Percentiles rank a stretch among this genome's conserved stretches.
Conservation (phyloP, 2,329 filamentous ascomycete species). For the Dothideomycetes sp. region DNA sequence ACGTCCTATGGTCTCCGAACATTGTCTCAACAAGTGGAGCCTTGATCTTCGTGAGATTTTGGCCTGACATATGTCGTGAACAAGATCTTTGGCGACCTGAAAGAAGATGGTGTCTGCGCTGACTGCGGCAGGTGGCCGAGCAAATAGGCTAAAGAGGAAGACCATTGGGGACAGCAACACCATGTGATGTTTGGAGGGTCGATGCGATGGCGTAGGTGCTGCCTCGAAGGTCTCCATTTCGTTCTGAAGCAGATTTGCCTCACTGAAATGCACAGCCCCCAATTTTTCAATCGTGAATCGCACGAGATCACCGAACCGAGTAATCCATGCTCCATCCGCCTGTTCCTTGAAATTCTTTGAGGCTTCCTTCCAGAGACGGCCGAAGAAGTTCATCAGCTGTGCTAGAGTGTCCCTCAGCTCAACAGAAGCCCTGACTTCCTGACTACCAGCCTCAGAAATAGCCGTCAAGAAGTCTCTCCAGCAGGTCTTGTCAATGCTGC, state of each 20-base stretch:
- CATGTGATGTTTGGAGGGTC: slow-evolving; percentile 39
- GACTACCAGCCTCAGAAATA: slow-evolving; percentile 57
- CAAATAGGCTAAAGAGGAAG: slow-evolving; percentile 54
- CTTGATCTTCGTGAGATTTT: slow-evolving; percentile 8
- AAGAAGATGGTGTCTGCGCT: slow-evolving; percentile 1
- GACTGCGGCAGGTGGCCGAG: slow-evolving; percentile 2
- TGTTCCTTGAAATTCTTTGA: slow-evolving; percentile 26
- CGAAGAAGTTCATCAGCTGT: slow-evolving; percentile 56
- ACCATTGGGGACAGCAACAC: slow-evolving; percentile 50
- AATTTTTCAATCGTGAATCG: slow-evolving; percentile 37
- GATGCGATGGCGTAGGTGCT: slow-evolving; percentile 55
- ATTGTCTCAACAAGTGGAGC: slow-evolving; percentile 11
- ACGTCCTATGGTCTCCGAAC: not conserved
- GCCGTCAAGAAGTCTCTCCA: slow-evolving; percentile 45
- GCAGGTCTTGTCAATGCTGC: slow-evolving; percentile 15
- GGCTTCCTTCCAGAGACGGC: slow-evolving; percentile 55
- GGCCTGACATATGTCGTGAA: slow-evolving; percentile 5
- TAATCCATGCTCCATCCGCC: slow-evolving; percentile 28
- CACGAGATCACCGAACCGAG: slow-evolving; percentile 40
- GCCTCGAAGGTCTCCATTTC: slow-evolving; percentile 52
- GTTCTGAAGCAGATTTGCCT: slow-evolving; percentile 38
- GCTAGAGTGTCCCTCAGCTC: slow-evolving; percentile 76
- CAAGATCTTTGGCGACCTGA: slow-evolving; percentile 1
- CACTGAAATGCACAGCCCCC: slow-evolving; percentile 38
- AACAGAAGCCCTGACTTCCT: slow-evolving; percentile 80